Percentiles rank a stretch among this genome's conserved stretches.
Evolutionary conservation across 1,284 basidiomycete genomes (phyloP).

Genomic region (Naganishia cerealis): DNA sequence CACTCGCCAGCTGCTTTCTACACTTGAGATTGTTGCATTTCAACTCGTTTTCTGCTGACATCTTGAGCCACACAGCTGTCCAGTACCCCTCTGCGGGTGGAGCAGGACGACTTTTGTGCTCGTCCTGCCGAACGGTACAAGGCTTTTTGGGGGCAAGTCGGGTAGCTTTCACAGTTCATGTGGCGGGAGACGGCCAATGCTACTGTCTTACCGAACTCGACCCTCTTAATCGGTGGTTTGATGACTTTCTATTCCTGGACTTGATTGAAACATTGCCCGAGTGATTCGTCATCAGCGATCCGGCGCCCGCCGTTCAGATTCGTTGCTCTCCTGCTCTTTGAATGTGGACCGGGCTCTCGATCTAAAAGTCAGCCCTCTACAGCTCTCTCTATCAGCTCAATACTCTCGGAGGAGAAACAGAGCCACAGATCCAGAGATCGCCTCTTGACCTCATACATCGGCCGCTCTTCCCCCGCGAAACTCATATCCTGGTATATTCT

Average conservation of each 20-base stretch:
- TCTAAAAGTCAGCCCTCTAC: no score
- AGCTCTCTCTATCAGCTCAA: no score
- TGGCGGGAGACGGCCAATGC: neutral
- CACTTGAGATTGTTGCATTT: slow-evolving; percentile 43
- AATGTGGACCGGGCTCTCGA: neutral
- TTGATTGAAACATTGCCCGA: neutral
- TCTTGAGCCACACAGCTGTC: neutral
- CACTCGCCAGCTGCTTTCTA: slow-evolving; percentile 32
- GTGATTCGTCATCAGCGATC: neutral
- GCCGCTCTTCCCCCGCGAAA: neutral
- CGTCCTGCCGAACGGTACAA: neutral
- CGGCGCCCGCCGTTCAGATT: neutral
- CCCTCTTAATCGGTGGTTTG: neutral
- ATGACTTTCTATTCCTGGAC: neutral
- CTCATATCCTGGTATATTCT: neutral
- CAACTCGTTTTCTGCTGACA: slow-evolving; percentile 38
- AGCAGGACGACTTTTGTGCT: neutral
- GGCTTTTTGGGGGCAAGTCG: no score
- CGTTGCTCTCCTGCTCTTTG: neutral
- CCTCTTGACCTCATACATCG: neutral
- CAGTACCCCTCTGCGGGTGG: neutral
- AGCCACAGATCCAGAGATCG: no score
- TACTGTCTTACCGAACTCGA: neutral
- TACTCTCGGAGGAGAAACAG: no score
- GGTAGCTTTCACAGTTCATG: neutral